Conservation (phyloP, 2,329 filamentous ascomycete genomes). For the Curvularia eragrostidis region DNA sequence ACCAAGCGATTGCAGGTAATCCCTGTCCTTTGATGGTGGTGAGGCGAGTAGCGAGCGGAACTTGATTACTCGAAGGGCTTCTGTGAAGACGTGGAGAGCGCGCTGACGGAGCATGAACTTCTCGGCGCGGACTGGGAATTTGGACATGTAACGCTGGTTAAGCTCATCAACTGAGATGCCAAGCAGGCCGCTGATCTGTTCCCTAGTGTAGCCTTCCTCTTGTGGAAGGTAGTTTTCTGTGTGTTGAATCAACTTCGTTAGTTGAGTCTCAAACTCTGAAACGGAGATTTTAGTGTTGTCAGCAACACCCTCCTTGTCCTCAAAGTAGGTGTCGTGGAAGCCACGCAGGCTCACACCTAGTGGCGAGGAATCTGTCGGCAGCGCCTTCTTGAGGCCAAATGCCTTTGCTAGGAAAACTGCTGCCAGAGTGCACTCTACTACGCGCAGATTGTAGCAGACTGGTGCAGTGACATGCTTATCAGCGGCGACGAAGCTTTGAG, state of each 20-base stretch:
- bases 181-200: conserved; percentile 79
- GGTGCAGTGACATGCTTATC: conserved; percentile 95
- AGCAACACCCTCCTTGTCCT: conserved; percentile 56
- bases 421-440: conserved; percentile 93
- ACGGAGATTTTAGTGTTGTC: conserved; percentile 57
- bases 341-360: conserved; percentile 83
- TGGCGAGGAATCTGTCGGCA: conserved; percentile 80
- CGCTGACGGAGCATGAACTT: conserved; percentile 87
- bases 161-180: conserved; percentile 73
- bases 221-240: conserved; percentile 74
- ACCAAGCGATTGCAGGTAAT: conserved; percentile 76
- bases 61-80: conserved; percentile 82
- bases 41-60: conserved; percentile 78
- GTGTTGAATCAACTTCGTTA: conserved; percentile 74
- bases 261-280: conserved; percentile 63
- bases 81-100: conserved; percentile 87
- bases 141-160: conserved; percentile 79
- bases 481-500: conserved; percentile 90
- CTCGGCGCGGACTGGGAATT: conserved; percentile 87
- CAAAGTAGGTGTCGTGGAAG: conserved; percentile 85
- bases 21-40: conserved; percentile 58
- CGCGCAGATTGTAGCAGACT: conserved; percentile 93
- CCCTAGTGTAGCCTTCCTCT: conserved; percentile 84
- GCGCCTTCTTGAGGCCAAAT: conserved; percentile 61
- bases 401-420: conserved; percentile 70